Base-by-base conservation (phyloP, 2,329 filamentous ascomycete genomes). In the Ambrosiella beaveri region DNA sequence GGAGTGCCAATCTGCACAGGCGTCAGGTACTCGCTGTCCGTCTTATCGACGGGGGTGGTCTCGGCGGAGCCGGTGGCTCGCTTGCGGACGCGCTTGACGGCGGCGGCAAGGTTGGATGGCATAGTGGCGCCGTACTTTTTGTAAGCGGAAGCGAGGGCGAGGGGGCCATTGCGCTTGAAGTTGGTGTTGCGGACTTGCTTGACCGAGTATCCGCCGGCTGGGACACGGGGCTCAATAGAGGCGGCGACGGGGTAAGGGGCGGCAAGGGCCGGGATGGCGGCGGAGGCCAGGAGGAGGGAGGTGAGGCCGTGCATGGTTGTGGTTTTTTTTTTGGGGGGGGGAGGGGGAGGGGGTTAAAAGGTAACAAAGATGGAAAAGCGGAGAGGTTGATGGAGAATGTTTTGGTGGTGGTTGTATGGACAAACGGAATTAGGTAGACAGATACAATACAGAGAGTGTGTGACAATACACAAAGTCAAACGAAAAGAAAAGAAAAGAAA, bases 1-100 rank as follows among this genome's bases (percentile, higher is more conserved):
- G 72, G 72, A 5, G 70, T 71, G 12, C 72, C 72, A n/a, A 74
- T 70, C 44, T 69, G 64, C 11, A 74, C 69, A 4, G 70, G 69
- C 2, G 67, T 67, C 55, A 73, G 59, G 62, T 70, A 74, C 63
- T 72, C 70, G 17, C 62, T 39, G n/a, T 72, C 71, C 56, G 64
- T 62, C 7, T 44, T 38, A 2, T 64, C 52, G 35, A 64, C 56
- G 1, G 70, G 69, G 0, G 58, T 64, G 44, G 65, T 65, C 2
- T 57, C 54, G 2, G 62, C 68, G 17, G 64, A 69, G 55, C 69
- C 70, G 2, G 58, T 68, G 53, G 62, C 62, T 45, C 67, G 65
- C 63, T 65, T 66, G 36, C 55, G 47, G 53, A 56, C 51, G 35
- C 61, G 58, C 7, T 54, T 40, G 54, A 65, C 62, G 9, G 65